These are phyloP conservation scores for Hyparrhenia diplandra DNA, from an alignment of 176 grass and related monocot species.

Conservation along the genomic window DNA sequence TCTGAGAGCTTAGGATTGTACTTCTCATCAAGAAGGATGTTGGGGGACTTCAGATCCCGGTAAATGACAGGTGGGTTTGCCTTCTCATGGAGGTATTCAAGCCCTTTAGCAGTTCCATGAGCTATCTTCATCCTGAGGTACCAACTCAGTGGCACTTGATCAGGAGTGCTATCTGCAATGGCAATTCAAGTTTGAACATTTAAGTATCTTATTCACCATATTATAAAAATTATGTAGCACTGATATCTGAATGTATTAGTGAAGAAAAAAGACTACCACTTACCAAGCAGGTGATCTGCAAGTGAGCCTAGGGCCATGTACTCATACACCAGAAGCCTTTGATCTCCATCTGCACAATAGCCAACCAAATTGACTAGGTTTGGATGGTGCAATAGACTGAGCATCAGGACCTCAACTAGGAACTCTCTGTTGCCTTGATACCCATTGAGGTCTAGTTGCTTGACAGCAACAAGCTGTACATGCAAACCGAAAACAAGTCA, in stretches of 20 bases:
- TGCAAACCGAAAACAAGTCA: conserved; percentile 10
- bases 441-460: conserved; percentile 79
- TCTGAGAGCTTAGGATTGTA: conserved; percentile 87
- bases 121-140: conserved; percentile 84
- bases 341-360: conserved; percentile 83
- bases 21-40: conserved; percentile 71
- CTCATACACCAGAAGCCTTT: conserved; percentile 87
- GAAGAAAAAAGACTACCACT: not conserved
- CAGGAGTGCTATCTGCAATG: conserved; percentile 47
- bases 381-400: conserved; percentile 75
- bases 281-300: conserved; percentile 76
- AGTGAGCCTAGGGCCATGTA: conserved; percentile 83
- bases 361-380: conserved; percentile 87
- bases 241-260: not conserved
- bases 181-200: not conserved
- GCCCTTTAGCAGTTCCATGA: conserved; percentile 68
- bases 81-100: conserved; percentile 88
- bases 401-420: conserved; percentile 77
- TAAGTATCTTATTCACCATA: not conserved
- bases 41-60: conserved; percentile 82
- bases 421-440: conserved; percentile 83
- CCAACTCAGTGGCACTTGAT: conserved; percentile 73
- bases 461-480: conserved; percentile 74
- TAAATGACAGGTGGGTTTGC: conserved; percentile 66
- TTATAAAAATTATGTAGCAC: not conserved